phyloP scores from a whole-genome alignment of 192 early-diverging fungal species.

The Glomus cerebriforme region DNA sequence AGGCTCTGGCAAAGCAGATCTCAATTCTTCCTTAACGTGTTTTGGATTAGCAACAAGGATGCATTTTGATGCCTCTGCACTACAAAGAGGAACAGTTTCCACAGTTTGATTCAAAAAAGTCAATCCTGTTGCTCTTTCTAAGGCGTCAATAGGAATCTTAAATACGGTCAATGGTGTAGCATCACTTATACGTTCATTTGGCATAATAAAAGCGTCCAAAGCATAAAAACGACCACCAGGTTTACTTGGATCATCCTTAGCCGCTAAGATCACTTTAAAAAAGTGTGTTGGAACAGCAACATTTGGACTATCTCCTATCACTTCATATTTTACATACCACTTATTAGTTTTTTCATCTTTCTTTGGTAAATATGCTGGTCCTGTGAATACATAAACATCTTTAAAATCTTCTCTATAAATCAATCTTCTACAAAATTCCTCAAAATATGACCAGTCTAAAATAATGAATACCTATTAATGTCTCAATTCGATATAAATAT shows the following conservation, averaged over 20 bases:
- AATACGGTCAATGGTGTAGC: constrained; percentile 66
- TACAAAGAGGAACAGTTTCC: constrained; percentile 2
- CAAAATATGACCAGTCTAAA: constrained; percentile 84
- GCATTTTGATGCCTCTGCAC: background rate
- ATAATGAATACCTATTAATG: background rate
- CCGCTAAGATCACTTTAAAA: constrained; percentile 85
- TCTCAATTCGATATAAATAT: background rate
- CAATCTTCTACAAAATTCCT: constrained; percentile 75
- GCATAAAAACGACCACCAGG: constrained; percentile 48
- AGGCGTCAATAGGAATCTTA: constrained; percentile 71
- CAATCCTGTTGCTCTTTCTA: constrained; percentile 70
- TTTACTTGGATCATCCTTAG: constrained; percentile 48
- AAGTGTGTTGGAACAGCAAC: constrained; percentile 92
- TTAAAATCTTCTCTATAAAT: constrained; percentile 61
- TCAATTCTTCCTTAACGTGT: background rate
- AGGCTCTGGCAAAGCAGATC: background rate
- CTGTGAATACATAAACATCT: constrained; percentile 86
- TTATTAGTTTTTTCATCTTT: constrained; percentile 51
- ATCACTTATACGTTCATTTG: constrained; percentile 74
- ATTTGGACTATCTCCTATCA: constrained; percentile 85
- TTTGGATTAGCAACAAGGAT: constrained; percentile 20
- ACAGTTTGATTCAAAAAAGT: constrained; percentile 69
- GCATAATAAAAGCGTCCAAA: constrained; percentile 79
- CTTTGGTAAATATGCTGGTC: constrained; percentile 85
- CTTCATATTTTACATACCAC: constrained; percentile 77